Evolutionary conservation across 208 protist species (phyloP).

Genomic region (Trypanosoma mega): DNA sequence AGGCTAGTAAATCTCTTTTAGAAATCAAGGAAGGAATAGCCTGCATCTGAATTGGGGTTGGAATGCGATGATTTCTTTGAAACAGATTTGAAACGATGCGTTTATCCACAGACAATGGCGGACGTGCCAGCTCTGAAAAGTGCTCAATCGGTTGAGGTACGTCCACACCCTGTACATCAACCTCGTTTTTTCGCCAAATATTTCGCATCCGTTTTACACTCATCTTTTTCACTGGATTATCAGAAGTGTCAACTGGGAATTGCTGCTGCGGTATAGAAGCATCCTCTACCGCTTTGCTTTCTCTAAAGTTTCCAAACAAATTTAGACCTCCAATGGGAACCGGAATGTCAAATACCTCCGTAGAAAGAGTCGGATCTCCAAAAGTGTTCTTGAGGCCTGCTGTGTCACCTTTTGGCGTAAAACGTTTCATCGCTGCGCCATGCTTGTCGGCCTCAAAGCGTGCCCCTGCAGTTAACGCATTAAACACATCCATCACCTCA

Average conservation of each 20-base stretch:
- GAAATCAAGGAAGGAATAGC: conserved; percentile 93
- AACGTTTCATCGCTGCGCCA: conserved; percentile 58
- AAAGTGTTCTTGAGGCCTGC: conserved; percentile 1
- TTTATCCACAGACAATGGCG: conserved; percentile 69
- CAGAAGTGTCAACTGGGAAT: not conserved
- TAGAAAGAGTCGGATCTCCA: conserved; percentile 15
- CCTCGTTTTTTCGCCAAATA: conserved; percentile 79
- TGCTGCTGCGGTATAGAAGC: not conserved
- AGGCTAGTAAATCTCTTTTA: conserved; percentile 86
- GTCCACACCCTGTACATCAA: conserved; percentile 76
- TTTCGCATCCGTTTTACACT: conserved; percentile 75
- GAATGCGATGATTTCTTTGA: conserved; percentile 78
- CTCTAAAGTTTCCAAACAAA: conserved; percentile 39
- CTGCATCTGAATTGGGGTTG: conserved; percentile 98
- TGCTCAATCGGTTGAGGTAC: conserved; percentile 81
- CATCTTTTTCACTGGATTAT: conserved; percentile 69
- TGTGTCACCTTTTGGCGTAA: conserved; percentile 28
- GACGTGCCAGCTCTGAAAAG: conserved; percentile 80
- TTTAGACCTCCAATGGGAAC: conserved; percentile 48
- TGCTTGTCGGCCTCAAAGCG: conserved; percentile 57
- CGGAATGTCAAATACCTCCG: conserved; percentile 27
- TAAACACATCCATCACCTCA: conserved; percentile 64
- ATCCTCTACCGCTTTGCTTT: not conserved
- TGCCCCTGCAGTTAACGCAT: conserved; percentile 53
- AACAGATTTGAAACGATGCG: conserved; percentile 86